phyloP scores from a whole-genome alignment of 2,329 filamentous ascomycete species.

The Clonostachys rhizophaga region DNA sequence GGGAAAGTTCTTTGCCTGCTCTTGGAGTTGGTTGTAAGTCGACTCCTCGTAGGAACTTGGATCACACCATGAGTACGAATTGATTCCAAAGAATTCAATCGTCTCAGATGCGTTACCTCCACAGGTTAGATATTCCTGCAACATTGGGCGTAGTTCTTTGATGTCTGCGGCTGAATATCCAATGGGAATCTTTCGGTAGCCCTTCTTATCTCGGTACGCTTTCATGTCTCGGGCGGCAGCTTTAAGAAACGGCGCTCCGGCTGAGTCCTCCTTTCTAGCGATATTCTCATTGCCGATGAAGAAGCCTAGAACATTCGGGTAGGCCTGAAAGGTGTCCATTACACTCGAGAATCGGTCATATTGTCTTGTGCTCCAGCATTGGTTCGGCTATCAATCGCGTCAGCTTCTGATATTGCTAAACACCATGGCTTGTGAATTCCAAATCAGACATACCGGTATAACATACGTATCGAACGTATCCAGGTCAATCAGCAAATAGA shows the following conservation, averaged over 20 bases:
- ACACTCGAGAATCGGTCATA: constrained; percentile 63
- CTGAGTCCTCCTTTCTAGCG: constrained; percentile 51
- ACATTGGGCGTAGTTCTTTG: constrained; percentile 56
- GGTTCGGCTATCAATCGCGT: constrained; percentile 36
- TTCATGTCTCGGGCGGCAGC: constrained; percentile 79
- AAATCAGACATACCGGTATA: constrained; percentile 42
- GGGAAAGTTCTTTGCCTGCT: constrained; percentile 63
- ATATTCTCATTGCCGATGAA: constrained; percentile 90
- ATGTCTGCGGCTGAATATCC: constrained; percentile 90
- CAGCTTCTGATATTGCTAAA: constrained; percentile 1
- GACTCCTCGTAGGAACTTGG: constrained; percentile 51
- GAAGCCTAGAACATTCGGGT: constrained; percentile 77
- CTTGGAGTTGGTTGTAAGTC: constrained; percentile 66
- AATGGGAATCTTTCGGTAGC: constrained; percentile 76
- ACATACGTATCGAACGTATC: constrained; percentile 72
- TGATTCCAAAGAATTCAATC: constrained; percentile 80
- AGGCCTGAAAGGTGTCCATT: constrained; percentile 72
- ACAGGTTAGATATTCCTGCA: constrained; percentile 73
- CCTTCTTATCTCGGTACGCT: constrained; percentile 69
- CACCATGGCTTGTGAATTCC: background rate
- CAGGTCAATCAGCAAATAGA: constrained; percentile 81
- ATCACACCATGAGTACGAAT: constrained; percentile 81
- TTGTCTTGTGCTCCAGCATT: constrained; percentile 71
- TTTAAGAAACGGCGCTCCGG: constrained; percentile 77
- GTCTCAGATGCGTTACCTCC: constrained; percentile 63